Conservation (phyloP, 1,139 yeast genomes). For the Magnusiomyces suaveolens region DNA sequence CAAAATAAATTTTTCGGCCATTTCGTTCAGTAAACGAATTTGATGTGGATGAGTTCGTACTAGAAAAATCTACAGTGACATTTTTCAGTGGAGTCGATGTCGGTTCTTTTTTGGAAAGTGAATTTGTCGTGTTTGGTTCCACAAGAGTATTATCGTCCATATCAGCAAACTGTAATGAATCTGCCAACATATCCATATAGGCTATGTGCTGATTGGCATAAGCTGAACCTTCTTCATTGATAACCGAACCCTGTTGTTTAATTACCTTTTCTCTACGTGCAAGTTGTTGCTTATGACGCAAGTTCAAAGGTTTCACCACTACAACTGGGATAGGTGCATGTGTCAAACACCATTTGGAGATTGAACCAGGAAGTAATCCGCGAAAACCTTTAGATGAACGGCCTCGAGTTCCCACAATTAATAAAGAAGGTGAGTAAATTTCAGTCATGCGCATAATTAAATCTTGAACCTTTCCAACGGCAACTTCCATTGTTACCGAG, state of each 20-base stretch:
- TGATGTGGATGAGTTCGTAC: too few relatives aligned
- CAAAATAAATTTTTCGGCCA: not conserved
- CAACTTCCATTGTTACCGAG: constrained; percentile 49
- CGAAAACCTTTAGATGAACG: constrained; percentile 36
- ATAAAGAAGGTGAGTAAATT: constrained; percentile 55
- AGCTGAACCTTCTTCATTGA: constrained; percentile 15
- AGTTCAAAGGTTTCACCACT: constrained; percentile 51
- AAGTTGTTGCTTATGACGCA: constrained; percentile 28
- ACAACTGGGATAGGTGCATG: constrained; percentile 61
- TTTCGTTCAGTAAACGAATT: not conserved
- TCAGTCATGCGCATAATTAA: constrained; percentile 43
- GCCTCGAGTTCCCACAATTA: constrained; percentile 55
- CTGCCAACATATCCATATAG: constrained; percentile 12
- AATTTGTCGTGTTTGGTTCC: not conserved
- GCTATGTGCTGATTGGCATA: constrained; percentile 8
- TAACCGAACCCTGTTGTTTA: constrained; percentile 7
- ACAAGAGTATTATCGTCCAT: too few relatives aligned
- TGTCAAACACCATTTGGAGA: constrained; percentile 55
- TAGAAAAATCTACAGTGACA: too few relatives aligned
- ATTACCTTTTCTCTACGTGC: constrained; percentile 33
- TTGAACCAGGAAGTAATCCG: constrained; percentile 38
- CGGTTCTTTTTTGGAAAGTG: not conserved
- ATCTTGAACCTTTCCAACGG: constrained; percentile 53
- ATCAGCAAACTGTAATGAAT: not conserved
- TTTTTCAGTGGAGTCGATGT: not conserved